Evolutionary conservation across 1,284 basidiomycete genomes (phyloP), one percentile per base, ranked within the genome.

Genomic region (Paramarasmius palmivorus): DNA sequence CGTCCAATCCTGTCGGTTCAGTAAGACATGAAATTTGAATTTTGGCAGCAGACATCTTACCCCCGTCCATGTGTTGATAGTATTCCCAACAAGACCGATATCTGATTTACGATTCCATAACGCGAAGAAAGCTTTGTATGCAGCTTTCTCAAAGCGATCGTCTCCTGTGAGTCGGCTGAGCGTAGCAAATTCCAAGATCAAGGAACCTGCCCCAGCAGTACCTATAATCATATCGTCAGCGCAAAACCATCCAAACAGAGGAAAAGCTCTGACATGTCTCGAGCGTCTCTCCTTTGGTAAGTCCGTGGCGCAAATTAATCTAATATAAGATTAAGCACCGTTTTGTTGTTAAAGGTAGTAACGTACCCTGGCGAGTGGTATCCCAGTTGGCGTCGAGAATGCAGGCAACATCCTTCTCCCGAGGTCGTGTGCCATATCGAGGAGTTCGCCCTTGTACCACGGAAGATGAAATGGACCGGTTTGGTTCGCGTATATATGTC

Each of bases 161-260:
- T 96, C 93, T 8, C 90, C 90, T 15, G 93, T 95, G 34, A 98
- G 76, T 25, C 94, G 84, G 61, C 91, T 93, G 19, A 98, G 73
- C 6, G 92, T 88, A n/a, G 87, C 91, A 67, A 97, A 97, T 68
- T 98, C 95, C 22, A 98, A 75, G 41, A 97, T 86, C 45, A 98
- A 74, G 41, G 93, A 94, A 4, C 93, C 93, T 20, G 94, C 95
- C 37, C 93, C 95, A 41, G 95, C 93, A 36, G 92, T 88, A 68
- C 92, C 92, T 92, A 59, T 37, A 44, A 54, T 22, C 29, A 42
- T 19, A 50, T 20, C 26, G 54, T 48, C 46, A 37, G 26, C n/a
- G 37, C 37, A 46, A n/a, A 36, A 40, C 23, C 15, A 10, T 7
- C 44, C 12, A 53, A 19, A 46, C 26, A 34, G 45, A 34, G 50